Conservation (phyloP, 768 basidiomycete genomes). For the Lepiota venenata region DNA sequence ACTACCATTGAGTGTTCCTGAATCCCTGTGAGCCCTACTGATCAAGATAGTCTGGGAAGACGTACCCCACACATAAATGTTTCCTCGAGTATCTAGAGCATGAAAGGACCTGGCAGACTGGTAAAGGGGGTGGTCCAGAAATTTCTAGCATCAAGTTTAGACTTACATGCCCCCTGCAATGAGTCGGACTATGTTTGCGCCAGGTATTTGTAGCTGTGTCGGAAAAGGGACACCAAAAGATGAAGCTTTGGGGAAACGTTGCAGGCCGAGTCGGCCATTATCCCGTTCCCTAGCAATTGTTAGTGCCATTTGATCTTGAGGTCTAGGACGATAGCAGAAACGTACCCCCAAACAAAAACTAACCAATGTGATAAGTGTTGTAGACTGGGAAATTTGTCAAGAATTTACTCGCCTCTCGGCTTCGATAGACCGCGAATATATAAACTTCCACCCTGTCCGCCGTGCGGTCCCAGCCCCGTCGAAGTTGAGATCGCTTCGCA, state of each 20-base stretch:
- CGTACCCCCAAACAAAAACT: constrained; percentile 56
- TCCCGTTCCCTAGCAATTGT: constrained; percentile 45
- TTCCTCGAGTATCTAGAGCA: constrained; percentile 73
- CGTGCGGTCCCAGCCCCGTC: constrained; percentile 68
- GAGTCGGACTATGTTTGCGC: constrained; percentile 63
- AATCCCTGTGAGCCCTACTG: neutral
- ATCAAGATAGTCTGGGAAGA: neutral
- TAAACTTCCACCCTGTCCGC: constrained; percentile 72
- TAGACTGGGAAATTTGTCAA: neutral
- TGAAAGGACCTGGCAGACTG: constrained; percentile 69
- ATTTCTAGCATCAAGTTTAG: neutral
- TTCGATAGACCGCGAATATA: constrained; percentile 69
- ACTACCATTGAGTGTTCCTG: constrained; percentile 61
- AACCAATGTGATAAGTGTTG: too few species aligned
- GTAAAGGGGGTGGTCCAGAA: constrained; percentile 4
- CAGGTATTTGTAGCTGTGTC: constrained; percentile 54
- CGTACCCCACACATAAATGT: constrained; percentile 80
- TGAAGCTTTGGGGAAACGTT: constrained; percentile 28
- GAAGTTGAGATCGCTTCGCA: constrained; percentile 76
- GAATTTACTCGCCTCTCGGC: constrained; percentile 55
- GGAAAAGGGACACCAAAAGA: constrained; percentile 58
- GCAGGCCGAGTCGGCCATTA: constrained; percentile 63
- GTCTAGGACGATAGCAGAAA: constrained; percentile 3
- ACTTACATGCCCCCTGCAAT: constrained; percentile 81
- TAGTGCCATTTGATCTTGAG: neutral